Evolutionary conservation across 306 rosid species (phyloP).

Genomic region (Trifolium fragiferum): DNA sequence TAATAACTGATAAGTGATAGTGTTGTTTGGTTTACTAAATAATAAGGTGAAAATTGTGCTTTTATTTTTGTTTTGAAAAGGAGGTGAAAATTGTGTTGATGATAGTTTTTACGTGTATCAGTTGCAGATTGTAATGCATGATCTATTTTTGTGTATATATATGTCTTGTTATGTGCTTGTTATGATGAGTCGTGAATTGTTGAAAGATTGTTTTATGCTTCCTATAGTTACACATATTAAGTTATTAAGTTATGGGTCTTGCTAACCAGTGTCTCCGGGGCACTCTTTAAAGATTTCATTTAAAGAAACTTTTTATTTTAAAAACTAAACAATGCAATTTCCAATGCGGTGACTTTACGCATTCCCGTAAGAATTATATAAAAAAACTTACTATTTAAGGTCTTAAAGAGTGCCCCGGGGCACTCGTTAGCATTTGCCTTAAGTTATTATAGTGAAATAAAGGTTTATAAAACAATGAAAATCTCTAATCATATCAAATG

Average conservation of each 20-base stretch:
- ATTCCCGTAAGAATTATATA: too few species aligned
- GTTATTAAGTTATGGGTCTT: too few species aligned
- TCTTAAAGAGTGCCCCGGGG: too few species aligned
- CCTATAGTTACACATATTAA: too few species aligned
- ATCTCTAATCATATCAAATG: too few species aligned
- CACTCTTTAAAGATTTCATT: too few species aligned
- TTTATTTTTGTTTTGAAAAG: not conserved
- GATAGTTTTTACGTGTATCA: conserved; percentile 12
- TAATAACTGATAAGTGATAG: not conserved
- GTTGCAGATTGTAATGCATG: conserved; percentile 29
- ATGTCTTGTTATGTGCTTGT: conserved; percentile 22
- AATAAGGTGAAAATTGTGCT: conserved; percentile 33
- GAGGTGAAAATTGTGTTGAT: conserved; percentile 25
- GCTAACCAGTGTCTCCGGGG: too few species aligned
- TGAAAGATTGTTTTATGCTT: conserved; percentile 29
- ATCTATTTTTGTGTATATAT: conserved; percentile 34
- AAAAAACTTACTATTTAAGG: too few species aligned
- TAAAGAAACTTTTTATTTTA: too few species aligned
- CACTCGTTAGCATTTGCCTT: not conserved
- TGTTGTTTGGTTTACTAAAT: conserved; percentile 23
- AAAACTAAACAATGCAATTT: too few species aligned
- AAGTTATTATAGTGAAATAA: conserved; percentile 30
- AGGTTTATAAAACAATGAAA: not conserved
- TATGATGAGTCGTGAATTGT: not conserved
- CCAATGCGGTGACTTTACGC: too few species aligned